phyloP scores from a whole-genome alignment of 345 rosid genomes.

The Eucalyptus paniculata region DNA sequence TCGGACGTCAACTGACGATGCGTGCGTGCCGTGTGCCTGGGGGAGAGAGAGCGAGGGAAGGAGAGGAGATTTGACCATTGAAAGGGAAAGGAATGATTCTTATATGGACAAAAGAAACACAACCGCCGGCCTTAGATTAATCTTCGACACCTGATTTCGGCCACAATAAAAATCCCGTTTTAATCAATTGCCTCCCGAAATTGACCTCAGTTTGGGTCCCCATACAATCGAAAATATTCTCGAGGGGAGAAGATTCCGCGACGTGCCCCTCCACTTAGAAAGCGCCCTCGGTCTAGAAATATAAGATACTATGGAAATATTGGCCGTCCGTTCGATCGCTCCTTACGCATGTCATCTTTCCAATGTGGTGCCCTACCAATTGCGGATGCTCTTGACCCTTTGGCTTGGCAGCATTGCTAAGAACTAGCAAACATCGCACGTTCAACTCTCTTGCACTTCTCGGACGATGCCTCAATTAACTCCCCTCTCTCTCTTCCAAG shows the following conservation, averaged over 20 bases:
- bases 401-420: not conserved
- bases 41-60: not conserved
- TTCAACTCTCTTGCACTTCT: not conserved
- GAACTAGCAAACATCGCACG: not conserved
- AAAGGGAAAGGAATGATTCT: not conserved
- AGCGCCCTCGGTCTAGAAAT: not conserved
- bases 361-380: not conserved
- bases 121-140: not conserved
- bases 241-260: not conserved
- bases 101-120: not conserved
- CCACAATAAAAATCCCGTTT: not conserved
- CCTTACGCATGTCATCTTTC: not conserved
- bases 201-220: not conserved
- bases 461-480: not conserved
- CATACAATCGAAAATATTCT: not conserved
- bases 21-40: not conserved
- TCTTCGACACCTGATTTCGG: not conserved
- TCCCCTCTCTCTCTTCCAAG: not conserved
- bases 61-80: not conserved
- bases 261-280: not conserved
- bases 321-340: not conserved
- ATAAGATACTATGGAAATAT: not conserved
- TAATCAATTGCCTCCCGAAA: not conserved
- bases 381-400: not conserved
- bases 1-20: not conserved